These are phyloP conservation scores for Pouteria glomerata DNA, from an alignment of 148 eudicot species.

Conservation along the genomic window DNA sequence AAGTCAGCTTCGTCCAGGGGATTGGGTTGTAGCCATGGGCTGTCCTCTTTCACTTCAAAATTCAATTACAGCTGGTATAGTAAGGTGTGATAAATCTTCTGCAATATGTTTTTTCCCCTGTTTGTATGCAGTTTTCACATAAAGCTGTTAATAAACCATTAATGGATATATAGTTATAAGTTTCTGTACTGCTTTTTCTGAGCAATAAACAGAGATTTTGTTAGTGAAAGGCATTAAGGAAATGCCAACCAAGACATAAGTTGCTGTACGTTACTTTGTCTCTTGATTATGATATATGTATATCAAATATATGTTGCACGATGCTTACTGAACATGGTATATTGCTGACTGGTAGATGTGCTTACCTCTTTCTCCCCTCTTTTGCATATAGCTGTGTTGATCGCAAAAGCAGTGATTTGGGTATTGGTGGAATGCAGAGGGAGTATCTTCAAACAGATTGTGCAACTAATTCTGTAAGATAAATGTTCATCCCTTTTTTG, in stretches of 20 bases:
- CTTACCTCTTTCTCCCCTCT: background rate
- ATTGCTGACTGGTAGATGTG: background rate
- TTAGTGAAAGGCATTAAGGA: too few relatives aligned
- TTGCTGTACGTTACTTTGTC: background rate
- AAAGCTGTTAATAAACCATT: background rate
- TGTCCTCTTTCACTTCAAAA: slow-evolving; percentile 92
- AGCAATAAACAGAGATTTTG: too few relatives aligned
- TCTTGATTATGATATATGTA: background rate
- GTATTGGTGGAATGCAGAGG: slow-evolving; percentile 89
- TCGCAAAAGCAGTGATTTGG: slow-evolving; percentile 93
- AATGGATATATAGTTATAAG: too few relatives aligned
- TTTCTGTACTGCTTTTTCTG: too few relatives aligned
- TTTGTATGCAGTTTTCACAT: background rate
- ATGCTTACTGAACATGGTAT: background rate
- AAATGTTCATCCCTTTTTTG: background rate
- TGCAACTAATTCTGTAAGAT: slow-evolving; percentile 66
- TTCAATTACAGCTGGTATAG: slow-evolving; percentile 94
- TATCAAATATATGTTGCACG: background rate
- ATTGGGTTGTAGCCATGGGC: slow-evolving; percentile 95
- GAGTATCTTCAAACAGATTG: slow-evolving; percentile 95
- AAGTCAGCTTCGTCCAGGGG: slow-evolving; percentile 91
- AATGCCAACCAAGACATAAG: too few relatives aligned
- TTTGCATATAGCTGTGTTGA: slow-evolving; percentile 68
- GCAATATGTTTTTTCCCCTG: background rate
- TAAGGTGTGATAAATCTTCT: slow-evolving; percentile 56